These are phyloP conservation scores for Apiotrichum laibachii DNA, from an alignment of 1,284 basidiomycete genomes.

Conservation along the genomic window DNA sequence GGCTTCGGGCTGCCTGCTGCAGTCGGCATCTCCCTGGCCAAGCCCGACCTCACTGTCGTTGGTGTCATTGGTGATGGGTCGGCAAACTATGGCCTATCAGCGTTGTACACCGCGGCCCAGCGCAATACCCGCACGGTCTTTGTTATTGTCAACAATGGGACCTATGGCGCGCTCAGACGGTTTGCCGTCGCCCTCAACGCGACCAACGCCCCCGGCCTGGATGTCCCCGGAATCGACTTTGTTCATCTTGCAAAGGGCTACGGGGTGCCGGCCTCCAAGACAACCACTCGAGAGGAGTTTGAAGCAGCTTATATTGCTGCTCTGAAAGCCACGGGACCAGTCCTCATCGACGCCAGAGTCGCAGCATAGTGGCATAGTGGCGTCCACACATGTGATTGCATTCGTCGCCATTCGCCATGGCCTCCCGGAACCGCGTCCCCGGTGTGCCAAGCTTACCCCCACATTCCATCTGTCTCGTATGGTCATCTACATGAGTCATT, in stretches of 20 bases:
- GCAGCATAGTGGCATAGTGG: no score
- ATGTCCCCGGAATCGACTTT: conserved; percentile 20
- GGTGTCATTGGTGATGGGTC: conserved; percentile 14
- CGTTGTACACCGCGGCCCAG: conserved; percentile 13
- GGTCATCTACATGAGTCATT: no score
- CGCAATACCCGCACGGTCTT: conserved; percentile 12
- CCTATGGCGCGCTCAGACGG: conserved; percentile 14
- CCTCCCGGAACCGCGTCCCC: no score
- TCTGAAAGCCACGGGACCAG: no score
- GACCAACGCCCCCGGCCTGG: conserved; percentile 6
- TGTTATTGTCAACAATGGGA: conserved; percentile 17
- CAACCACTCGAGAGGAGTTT: no score
- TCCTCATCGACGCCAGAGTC: no score
- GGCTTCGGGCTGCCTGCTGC: conserved; percentile 18
- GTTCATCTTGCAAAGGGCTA: conserved; percentile 13
- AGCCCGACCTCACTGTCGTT: conserved; percentile 14
- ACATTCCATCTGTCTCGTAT: no score
- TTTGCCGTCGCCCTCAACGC: conserved; percentile 12
- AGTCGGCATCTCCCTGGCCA: conserved; percentile 11
- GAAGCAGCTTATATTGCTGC: no score
- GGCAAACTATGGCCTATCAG: conserved; percentile 15
- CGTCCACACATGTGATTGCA: no score
- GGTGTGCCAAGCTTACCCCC: no score
- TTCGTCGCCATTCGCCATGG: no score
- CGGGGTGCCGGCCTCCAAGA: conserved; percentile 9